Conservation (phyloP, 2,329 filamentous ascomycete genomes). For the Monosporascus sp. region DNA sequence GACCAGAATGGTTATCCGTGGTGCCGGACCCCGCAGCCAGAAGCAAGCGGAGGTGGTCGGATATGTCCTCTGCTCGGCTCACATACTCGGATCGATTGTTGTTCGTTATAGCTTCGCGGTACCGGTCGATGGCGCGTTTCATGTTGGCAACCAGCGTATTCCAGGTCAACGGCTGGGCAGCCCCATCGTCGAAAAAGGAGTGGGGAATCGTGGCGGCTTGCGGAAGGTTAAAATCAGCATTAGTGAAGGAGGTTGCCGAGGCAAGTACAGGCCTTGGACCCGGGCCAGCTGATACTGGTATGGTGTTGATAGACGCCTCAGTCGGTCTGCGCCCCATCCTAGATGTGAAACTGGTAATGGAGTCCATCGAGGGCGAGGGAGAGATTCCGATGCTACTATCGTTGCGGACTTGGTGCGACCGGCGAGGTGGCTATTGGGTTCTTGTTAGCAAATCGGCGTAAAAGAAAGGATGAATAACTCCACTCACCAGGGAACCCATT, state of each 20-base stretch:
- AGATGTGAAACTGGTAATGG: slow-evolving; percentile 67
- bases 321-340: slow-evolving; percentile 53
- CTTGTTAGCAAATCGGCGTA: slow-evolving; percentile 14
- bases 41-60: slow-evolving; percentile 86
- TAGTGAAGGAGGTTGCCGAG: slow-evolving; percentile 59
- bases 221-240: slow-evolving; percentile 51
- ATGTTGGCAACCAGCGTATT: slow-evolving; percentile 86
- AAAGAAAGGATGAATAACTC: slow-evolving; percentile 1
- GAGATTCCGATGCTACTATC: slow-evolving; percentile 61
- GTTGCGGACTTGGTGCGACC: slow-evolving; percentile 55
- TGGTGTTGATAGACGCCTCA: slow-evolving; percentile 38
- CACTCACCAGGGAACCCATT: slow-evolving; percentile 61
- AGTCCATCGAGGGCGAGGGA: slow-evolving; percentile 87
- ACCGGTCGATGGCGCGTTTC: slow-evolving; percentile 83
- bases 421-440: slow-evolving; percentile 42
- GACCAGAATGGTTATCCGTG: slow-evolving; percentile 96
- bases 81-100: slow-evolving; percentile 87
- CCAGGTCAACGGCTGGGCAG: slow-evolving; percentile 78
- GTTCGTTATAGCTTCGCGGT: slow-evolving; percentile 81
- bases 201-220: slow-evolving; percentile 61
- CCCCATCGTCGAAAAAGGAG: slow-evolving; percentile 88
- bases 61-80: slow-evolving; percentile 92
- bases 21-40: slow-evolving; percentile 95
- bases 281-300: slow-evolving; percentile 31
- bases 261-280: slow-evolving; percentile 46